A percentile compares a stretch with the other conserved stretches of the same genome.
phyloP scores from a whole-genome alignment of 75 land plant species.

The Selaginella moellendorffii region DNA sequence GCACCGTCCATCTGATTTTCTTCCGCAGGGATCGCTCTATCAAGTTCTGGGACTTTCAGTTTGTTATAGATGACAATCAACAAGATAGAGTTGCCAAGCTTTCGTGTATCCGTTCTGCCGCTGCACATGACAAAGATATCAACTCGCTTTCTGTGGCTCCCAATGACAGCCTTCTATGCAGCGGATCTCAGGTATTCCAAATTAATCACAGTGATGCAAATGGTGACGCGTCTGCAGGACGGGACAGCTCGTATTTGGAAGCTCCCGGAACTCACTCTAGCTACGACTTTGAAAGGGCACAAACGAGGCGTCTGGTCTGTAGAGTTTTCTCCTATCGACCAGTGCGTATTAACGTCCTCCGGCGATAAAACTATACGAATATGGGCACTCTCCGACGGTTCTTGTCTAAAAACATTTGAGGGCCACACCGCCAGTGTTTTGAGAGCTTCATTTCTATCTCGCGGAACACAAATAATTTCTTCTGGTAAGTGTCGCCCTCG shows the following conservation, averaged over 20 bases:
- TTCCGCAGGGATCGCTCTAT: slow-evolving; percentile 67
- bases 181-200: slow-evolving; percentile 73
- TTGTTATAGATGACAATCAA: slow-evolving; percentile 17
- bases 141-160: slow-evolving; percentile 80
- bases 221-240: too few species aligned
- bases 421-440: slow-evolving; percentile 85
- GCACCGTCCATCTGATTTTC: neutral
- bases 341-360: slow-evolving; percentile 76
- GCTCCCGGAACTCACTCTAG: slow-evolving; percentile 55
- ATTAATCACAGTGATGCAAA: too few species aligned
- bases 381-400: slow-evolving; percentile 80
- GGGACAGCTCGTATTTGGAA: slow-evolving; percentile 84
- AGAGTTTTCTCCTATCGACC: slow-evolving; percentile 95
- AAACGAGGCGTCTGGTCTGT: slow-evolving; percentile 87
- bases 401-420: slow-evolving; percentile 92
- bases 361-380: slow-evolving; percentile 81
- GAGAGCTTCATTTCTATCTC: slow-evolving; percentile 66
- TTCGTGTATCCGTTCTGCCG: slow-evolving; percentile 52
- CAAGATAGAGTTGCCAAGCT: slow-evolving; percentile 22
- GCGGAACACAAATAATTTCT: slow-evolving; percentile 83
- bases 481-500: slow-evolving; percentile 34
- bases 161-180: slow-evolving; percentile 74
- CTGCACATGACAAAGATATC: slow-evolving; percentile 92
- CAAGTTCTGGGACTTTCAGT: slow-evolving; percentile 65
- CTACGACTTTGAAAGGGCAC: slow-evolving; percentile 55